Evolutionary conservation across 2,329 filamentous ascomycete genomes (phyloP).

Genomic region (Diaporthe caulivora): DNA sequence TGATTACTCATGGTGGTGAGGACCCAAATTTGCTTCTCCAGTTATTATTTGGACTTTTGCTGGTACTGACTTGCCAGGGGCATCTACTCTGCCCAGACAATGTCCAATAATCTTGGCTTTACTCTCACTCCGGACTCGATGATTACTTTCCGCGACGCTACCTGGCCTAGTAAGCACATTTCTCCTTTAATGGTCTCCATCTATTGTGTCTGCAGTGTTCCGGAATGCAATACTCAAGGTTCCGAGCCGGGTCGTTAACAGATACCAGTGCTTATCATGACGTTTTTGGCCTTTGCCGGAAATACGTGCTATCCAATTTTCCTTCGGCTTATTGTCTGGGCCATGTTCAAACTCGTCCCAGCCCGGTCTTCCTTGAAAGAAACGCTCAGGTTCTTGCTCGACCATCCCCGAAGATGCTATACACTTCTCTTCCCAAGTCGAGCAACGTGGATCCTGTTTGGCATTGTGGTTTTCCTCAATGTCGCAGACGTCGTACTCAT

Average conservation of each 20-base stretch:
- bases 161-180: conserved; percentile 45
- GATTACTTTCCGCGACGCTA: conserved; percentile 60
- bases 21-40: not conserved
- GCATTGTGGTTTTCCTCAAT: conserved; percentile 64
- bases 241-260: too few species aligned
- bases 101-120: conserved; percentile 63
- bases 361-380: conserved; percentile 54
- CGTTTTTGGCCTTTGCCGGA: conserved; percentile 62
- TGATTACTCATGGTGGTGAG: conserved; percentile 59
- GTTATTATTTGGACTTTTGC: not conserved
- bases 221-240: too few species aligned
- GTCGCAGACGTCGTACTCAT: conserved; percentile 68
- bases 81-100: conserved; percentile 62
- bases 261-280: conserved; percentile 57
- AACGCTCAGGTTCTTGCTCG: conserved; percentile 67
- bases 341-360: conserved; percentile 60
- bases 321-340: conserved; percentile 70
- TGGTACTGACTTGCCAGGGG: conserved; percentile 42
- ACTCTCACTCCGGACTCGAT: conserved; percentile 68
- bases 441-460: conserved; percentile 70
- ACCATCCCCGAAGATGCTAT: conserved; percentile 73
- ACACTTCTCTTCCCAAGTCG: conserved; percentile 71
- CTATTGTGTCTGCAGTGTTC: too few species aligned
- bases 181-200: too few species aligned
- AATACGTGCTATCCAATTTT: conserved; percentile 70